These are phyloP conservation scores for Candida broadrunensis DNA, from an alignment of 805 yeast species.

Conservation along the genomic window DNA sequence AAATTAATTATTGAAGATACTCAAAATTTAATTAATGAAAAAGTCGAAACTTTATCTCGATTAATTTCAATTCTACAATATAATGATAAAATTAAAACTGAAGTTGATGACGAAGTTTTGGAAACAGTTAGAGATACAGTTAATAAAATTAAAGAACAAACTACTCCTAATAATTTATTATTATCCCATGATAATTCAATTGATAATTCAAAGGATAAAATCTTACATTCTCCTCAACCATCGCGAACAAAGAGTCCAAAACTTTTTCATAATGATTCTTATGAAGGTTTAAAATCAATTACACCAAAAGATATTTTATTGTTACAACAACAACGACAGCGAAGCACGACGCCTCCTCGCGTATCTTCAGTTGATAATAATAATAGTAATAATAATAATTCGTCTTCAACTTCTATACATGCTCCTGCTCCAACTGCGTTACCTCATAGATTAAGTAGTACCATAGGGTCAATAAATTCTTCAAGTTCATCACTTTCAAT, in stretches of 20 bases:
- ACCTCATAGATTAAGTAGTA: slow-evolving; percentile 1
- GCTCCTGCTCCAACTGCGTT: slow-evolving; percentile 1
- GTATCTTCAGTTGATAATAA: neutral
- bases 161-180: slow-evolving; percentile 4
- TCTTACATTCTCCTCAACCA: slow-evolving; percentile 33
- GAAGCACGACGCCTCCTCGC: neutral
- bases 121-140: slow-evolving; percentile 63
- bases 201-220: neutral
- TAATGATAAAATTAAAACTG: slow-evolving; percentile 71
- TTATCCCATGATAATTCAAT: neutral
- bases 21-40: slow-evolving; percentile 53
- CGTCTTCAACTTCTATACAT: neutral
- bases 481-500: slow-evolving; percentile 13
- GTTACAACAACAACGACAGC: neutral
- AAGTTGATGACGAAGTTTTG: slow-evolving; percentile 69
- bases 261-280: neutral
- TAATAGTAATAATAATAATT: neutral
- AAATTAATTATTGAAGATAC: slow-evolving; percentile 65
- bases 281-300: slow-evolving; percentile 19
- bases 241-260: slow-evolving; percentile 29
- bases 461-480: slow-evolving; percentile 10
- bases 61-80: slow-evolving; percentile 72
- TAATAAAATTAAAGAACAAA: slow-evolving; percentile 44
- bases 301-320: slow-evolving; percentile 46
- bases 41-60: slow-evolving; percentile 67